Conservation (phyloP, 2,329 filamentous ascomycete species). For the Mariannaea elegans region DNA sequence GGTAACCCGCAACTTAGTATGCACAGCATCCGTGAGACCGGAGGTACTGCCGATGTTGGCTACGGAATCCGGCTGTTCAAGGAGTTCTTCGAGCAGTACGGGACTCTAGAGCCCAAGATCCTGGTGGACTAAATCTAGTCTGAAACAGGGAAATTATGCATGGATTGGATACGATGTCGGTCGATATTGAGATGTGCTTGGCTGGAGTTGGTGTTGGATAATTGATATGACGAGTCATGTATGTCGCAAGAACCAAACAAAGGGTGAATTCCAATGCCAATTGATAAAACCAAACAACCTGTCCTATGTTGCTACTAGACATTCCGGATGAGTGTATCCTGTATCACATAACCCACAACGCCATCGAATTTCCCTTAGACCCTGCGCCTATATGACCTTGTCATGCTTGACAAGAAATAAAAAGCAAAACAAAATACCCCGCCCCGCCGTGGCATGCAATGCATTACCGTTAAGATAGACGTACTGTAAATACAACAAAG, state of each 20-base stretch:
- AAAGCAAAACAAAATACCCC: slow-evolving; percentile 1
- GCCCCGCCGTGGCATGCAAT: slow-evolving; percentile 13
- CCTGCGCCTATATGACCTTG: neutral
- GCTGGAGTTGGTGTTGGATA: too few relatives aligned
- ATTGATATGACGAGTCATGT: neutral
- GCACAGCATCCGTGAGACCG: slow-evolving; percentile 96
- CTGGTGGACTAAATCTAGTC: slow-evolving; percentile 71
- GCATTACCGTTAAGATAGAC: slow-evolving; percentile 3
- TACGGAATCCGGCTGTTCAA: slow-evolving; percentile 87
- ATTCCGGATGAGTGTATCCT: slow-evolving; percentile 9
- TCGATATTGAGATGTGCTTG: too few relatives aligned
- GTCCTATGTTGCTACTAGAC: slow-evolving; percentile 1
- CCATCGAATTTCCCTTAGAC: neutral
- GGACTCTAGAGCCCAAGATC: slow-evolving; percentile 83
- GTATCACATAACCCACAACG: slow-evolving; percentile 12
- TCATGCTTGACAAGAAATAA: slow-evolving; percentile 1
- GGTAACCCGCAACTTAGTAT: slow-evolving; percentile 95
- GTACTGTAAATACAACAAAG: slow-evolving; percentile 15
- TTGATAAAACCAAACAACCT: neutral
- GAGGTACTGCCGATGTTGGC: slow-evolving; percentile 86
- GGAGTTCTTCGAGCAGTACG: slow-evolving; percentile 86
- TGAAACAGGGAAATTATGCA: neutral
- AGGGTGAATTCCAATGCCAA: too few relatives aligned
- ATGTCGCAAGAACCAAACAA: too few relatives aligned
- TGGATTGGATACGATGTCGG: too few relatives aligned